Evolutionary conservation across 2,329 filamentous ascomycete species (phyloP).

Genomic region (Mycosphaerella arachidis): DNA sequence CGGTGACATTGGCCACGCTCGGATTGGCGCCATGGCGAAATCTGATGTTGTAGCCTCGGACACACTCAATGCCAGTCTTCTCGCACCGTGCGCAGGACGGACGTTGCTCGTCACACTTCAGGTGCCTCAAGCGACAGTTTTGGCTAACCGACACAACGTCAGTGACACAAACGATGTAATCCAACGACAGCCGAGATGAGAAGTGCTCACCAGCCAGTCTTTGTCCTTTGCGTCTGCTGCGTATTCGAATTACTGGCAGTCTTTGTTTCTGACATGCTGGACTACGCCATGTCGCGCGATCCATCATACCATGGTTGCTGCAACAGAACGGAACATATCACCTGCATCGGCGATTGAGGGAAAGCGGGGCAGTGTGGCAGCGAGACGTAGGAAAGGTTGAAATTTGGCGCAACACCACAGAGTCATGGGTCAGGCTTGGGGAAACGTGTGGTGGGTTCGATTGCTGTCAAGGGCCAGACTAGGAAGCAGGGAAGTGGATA

Average conservation of each 20-base stretch:
- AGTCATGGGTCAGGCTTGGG: neutral
- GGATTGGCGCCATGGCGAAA: constrained; percentile 32
- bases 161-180: neutral
- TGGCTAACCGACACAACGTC: constrained; percentile 14
- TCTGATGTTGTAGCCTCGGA: constrained; percentile 31
- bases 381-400: neutral
- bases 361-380: neutral
- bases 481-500: neutral
- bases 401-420: neutral
- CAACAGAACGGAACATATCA: constrained; percentile 6
- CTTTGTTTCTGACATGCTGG: constrained; percentile 1
- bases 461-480: neutral
- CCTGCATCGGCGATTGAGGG: constrained; percentile 9
- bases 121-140: constrained; percentile 28
- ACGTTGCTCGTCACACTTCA: constrained; percentile 31
- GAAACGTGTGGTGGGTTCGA: neutral
- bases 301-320: constrained; percentile 1
- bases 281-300: neutral
- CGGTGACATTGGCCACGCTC: constrained; percentile 24
- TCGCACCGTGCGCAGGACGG: constrained; percentile 29
- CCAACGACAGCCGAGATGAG: neutral
- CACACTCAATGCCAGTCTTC: constrained; percentile 30
- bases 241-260: neutral
- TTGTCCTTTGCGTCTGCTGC: constrained; percentile 18
- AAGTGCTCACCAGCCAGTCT: constrained; percentile 25